Evolutionary conservation across 352 stramenopile species (phyloP).

Genomic region (Phytophthora capsici): DNA sequence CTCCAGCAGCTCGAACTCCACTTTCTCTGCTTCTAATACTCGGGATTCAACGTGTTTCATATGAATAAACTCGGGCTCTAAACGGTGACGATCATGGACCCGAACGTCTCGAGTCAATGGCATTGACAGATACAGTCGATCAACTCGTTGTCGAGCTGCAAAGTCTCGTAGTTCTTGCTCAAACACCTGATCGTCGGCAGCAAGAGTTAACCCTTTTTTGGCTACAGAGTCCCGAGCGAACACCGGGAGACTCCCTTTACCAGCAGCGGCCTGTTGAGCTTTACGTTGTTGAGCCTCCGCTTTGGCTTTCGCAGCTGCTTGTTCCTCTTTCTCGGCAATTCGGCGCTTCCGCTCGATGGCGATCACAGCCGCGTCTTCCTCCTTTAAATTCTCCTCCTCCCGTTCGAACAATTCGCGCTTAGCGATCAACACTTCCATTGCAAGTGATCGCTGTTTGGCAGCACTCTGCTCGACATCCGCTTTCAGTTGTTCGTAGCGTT

Average conservation of each 20-base stretch:
- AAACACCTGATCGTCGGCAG: slow-evolving; percentile 61
- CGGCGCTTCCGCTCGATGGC: slow-evolving; percentile 51
- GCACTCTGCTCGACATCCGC: slow-evolving; percentile 41
- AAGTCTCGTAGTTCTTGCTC: slow-evolving; percentile 66
- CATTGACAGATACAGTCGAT: slow-evolving; percentile 57
- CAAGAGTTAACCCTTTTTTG: slow-evolving; percentile 60
- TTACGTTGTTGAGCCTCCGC: slow-evolving; percentile 45
- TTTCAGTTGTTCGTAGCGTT: slow-evolving; percentile 37
- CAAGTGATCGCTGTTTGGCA: slow-evolving; percentile 50
- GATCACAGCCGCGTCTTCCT: slow-evolving; percentile 59
- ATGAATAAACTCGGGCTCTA: slow-evolving; percentile 69
- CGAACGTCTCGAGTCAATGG: slow-evolving; percentile 49
- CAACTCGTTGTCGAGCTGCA: slow-evolving; percentile 44
- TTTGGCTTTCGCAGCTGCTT: slow-evolving; percentile 56
- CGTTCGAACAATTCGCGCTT: slow-evolving; percentile 62
- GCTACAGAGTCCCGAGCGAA: slow-evolving; percentile 56
- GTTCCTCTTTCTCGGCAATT: slow-evolving; percentile 51
- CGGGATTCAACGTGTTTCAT: slow-evolving; percentile 64
- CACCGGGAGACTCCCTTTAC: slow-evolving; percentile 40
- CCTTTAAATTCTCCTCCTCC: slow-evolving; percentile 54
- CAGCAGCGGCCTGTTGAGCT: slow-evolving; percentile 17
- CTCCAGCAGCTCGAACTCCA: slow-evolving; percentile 73
- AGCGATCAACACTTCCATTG: slow-evolving; percentile 69
- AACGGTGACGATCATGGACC: slow-evolving; percentile 42
- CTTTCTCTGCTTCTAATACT: slow-evolving; percentile 55